phyloP scores from a whole-genome alignment of 2,329 filamentous ascomycete species.

The Meredithiella fracta region DNA sequence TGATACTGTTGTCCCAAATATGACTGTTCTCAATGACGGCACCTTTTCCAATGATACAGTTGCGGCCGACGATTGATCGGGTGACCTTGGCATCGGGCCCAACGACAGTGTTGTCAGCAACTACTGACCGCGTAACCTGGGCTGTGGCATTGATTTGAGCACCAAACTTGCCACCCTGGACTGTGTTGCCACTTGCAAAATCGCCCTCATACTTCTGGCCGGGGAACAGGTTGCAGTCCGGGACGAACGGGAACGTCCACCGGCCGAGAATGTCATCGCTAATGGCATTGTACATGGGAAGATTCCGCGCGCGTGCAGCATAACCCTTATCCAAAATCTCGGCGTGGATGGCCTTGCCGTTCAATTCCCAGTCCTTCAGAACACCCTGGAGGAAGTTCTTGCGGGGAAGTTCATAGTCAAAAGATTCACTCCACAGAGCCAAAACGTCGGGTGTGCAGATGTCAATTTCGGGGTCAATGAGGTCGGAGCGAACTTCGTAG shows the following conservation, averaged over 20 bases:
- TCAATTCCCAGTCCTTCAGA: constrained; percentile 89
- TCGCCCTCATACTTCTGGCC: constrained; percentile 67
- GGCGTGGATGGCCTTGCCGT: constrained; percentile 90
- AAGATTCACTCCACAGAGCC: constrained; percentile 91
- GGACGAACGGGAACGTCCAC: constrained; percentile 79
- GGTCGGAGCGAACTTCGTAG: constrained; percentile 68
- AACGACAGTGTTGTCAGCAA: constrained; percentile 62
- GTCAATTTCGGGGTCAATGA: constrained; percentile 89
- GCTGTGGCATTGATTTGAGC: constrained; percentile 61
- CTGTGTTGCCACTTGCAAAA: constrained; percentile 13
- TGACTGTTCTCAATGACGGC: constrained; percentile 65
- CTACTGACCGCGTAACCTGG: constrained; percentile 51
- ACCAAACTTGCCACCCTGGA: constrained; percentile 45
- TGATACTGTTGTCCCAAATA: constrained; percentile 69
- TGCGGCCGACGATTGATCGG: constrained; percentile 65
- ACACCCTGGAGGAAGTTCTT: constrained; percentile 84
- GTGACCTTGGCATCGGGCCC: constrained; percentile 53
- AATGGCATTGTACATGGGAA: constrained; percentile 80
- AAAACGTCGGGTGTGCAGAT: constrained; percentile 95
- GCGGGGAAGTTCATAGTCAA: constrained; percentile 83
- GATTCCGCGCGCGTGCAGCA: constrained; percentile 67
- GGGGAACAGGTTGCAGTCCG: constrained; percentile 69
- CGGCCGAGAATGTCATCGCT: constrained; percentile 71
- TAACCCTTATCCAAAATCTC: constrained; percentile 74
- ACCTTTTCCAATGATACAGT: constrained; percentile 74